Percentiles rank a stretch among this genome's conserved stretches.
phyloP scores from a whole-genome alignment of 768 basidiomycete species.

The Hericium alpestre region DNA sequence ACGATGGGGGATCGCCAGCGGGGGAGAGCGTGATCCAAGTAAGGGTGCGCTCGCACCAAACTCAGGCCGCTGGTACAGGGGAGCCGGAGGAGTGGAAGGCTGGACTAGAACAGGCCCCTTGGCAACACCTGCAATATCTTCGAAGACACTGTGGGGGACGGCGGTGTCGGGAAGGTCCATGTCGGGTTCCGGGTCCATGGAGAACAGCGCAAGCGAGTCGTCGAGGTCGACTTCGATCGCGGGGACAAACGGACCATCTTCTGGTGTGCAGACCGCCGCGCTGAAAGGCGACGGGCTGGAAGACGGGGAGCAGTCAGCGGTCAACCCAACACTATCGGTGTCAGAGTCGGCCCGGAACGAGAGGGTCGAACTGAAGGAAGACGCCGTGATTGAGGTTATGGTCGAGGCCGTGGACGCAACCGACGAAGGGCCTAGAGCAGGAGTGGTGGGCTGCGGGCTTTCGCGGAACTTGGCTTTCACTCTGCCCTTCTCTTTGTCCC shows the following conservation, averaged over 20 bases:
- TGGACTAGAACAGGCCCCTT: background rate
- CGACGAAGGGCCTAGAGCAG: background rate
- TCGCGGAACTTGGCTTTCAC: background rate
- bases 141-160: conserved; percentile 22
- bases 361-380: background rate
- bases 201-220: conserved; percentile 29
- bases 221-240: conserved; percentile 12
- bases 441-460: background rate
- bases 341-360: background rate
- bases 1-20: background rate
- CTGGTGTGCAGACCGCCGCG: background rate
- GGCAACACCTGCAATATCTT: background rate
- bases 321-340: background rate
- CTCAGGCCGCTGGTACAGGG: background rate
- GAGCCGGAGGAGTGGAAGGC: background rate
- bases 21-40: background rate
- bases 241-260: background rate
- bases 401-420: background rate
- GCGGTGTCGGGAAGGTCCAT: background rate
- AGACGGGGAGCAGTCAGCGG: background rate
- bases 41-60: background rate
- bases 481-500: conserved; percentile 1
- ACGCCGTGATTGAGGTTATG: background rate
- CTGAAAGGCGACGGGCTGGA: background rate
- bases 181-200: conserved; percentile 33